Conservation (phyloP, 192 early-diverging fungal species). For the Coemansia umbellata region DNA sequence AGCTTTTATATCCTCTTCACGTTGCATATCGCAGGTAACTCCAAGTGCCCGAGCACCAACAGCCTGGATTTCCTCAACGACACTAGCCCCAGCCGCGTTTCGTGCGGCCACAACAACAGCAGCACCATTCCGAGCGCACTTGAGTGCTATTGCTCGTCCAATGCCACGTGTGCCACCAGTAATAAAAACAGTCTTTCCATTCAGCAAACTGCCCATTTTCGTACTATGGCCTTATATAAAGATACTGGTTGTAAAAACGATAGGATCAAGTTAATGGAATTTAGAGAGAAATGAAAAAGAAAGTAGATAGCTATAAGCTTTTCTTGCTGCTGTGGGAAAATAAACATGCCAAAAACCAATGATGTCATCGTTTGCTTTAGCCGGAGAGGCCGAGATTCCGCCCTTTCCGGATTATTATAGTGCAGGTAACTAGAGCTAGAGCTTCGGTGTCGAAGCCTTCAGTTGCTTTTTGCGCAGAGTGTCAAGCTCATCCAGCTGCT, state of each 20-base stretch:
- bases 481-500: slow-evolving; percentile 41
- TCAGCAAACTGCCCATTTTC: background rate
- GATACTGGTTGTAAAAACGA: background rate
- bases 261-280: background rate
- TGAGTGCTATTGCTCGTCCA: slow-evolving; percentile 48
- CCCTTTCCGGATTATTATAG: no score
- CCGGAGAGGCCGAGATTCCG: no score
- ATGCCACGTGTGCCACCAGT: slow-evolving; percentile 53
- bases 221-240: background rate
- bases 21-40: slow-evolving; percentile 68
- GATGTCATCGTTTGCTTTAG: no score
- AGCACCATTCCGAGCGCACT: slow-evolving; percentile 44
- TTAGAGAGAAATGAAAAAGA: background rate
- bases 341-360: background rate
- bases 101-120: slow-evolving; percentile 56
- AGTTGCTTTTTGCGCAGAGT: slow-evolving; percentile 29
- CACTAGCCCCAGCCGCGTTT: slow-evolving; percentile 52
- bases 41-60: slow-evolving; percentile 66
- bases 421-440: background rate
- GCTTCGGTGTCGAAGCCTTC: background rate
- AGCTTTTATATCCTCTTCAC: slow-evolving; percentile 61
- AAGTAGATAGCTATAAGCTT: no score
- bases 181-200: slow-evolving; percentile 46
- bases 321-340: no score
- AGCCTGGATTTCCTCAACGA: slow-evolving; percentile 61